phyloP scores from a whole-genome alignment of 129 eudicot species.

The Kitagawia praeruptora region DNA sequence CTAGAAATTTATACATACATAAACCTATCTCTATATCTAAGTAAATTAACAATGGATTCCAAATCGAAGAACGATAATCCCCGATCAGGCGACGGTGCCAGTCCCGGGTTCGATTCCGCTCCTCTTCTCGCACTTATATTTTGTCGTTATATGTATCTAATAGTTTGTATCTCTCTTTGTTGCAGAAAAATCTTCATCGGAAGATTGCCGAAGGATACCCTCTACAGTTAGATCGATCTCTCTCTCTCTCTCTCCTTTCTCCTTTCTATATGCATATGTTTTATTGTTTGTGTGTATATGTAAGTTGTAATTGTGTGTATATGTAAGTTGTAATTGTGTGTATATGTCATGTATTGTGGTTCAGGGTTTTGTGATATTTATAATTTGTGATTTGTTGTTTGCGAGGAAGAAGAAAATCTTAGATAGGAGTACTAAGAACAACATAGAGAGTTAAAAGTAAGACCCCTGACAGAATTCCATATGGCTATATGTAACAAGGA shows the following conservation, averaged over 20 bases:
- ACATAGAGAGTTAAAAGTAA: background rate
- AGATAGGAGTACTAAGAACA: background rate
- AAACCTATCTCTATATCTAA: no score
- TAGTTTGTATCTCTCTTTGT: background rate
- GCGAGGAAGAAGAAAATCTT: background rate
- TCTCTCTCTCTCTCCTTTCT: background rate
- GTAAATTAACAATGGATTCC: conserved; percentile 12
- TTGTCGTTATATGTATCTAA: background rate
- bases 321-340: background rate
- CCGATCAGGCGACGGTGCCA: conserved; percentile 31
- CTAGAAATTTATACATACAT: background rate
- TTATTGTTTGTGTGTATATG: background rate
- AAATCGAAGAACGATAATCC: conserved; percentile 22
- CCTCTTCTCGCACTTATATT: background rate
- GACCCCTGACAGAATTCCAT: background rate
- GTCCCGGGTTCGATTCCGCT: conserved; percentile 22
- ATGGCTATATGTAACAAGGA: background rate
- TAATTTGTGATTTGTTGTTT: background rate
- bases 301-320: no score
- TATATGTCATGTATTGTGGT: background rate
- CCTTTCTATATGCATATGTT: no score
- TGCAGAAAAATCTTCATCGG: conserved; percentile 38
- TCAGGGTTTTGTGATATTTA: background rate
- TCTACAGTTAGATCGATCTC: conserved; percentile 15
- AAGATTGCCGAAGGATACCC: conserved; percentile 30